A percentile compares a stretch with the other conserved stretches of the same genome.
These are phyloP conservation scores for Colletotrichum agaves DNA, from an alignment of 2,329 filamentous ascomycete genomes.

Conservation along the genomic window DNA sequence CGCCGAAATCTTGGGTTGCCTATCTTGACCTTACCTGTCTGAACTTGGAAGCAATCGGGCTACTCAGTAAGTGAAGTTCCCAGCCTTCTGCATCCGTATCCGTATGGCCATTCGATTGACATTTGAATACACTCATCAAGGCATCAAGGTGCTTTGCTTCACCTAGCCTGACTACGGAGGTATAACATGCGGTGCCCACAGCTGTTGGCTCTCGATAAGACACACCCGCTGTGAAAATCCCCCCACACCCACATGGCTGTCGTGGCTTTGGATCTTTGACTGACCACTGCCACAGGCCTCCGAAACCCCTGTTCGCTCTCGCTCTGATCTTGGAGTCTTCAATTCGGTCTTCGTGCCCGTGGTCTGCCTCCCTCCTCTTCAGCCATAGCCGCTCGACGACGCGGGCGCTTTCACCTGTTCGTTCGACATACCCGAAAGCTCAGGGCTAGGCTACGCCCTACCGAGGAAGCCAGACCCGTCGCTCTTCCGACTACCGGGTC, in stretches of 20 bases:
- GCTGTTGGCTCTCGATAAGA: not conserved
- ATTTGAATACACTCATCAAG: too few species aligned
- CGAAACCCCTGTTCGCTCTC: not conserved
- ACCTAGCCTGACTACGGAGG: too few species aligned
- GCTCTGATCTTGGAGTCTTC: not conserved
- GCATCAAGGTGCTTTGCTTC: too few species aligned
- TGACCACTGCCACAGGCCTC: not conserved
- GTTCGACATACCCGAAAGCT: not conserved
- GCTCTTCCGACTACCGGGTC: slow-evolving; percentile 10
- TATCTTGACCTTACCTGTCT: too few species aligned
- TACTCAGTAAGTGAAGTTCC: too few species aligned
- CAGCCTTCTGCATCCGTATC: not conserved
- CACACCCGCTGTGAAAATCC: slow-evolving; percentile 13
- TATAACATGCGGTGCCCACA: not conserved
- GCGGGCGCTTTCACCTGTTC: not conserved
- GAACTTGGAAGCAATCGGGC: too few species aligned
- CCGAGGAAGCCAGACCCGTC: slow-evolving; percentile 3
- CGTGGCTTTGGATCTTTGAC: slow-evolving; percentile 3
- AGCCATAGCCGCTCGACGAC: not conserved
- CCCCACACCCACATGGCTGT: slow-evolving; percentile 10
- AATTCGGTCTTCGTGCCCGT: not conserved
- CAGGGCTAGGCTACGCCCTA: not conserved
- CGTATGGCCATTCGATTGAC: too few species aligned
- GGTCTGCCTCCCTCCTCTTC: not conserved
- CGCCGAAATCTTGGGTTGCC: slow-evolving; percentile 6